phyloP scores from a whole-genome alignment of 2,329 filamentous ascomycete genomes.

The Dactylella cylindrospora region DNA sequence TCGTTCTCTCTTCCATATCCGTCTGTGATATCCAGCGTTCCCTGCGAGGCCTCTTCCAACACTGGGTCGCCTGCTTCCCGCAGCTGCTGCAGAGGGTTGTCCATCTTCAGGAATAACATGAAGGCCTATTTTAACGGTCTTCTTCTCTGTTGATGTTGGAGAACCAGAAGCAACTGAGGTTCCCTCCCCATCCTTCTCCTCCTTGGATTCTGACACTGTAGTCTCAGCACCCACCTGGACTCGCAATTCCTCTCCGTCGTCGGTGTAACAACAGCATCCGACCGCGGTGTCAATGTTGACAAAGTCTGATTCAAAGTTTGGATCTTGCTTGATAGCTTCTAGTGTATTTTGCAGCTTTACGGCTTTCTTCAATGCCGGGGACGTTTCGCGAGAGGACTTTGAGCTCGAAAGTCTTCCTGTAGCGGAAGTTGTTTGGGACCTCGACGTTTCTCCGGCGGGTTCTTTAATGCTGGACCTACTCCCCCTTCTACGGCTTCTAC shows the following conservation, averaged over 20 bases:
- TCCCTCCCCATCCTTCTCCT: conserved; percentile 16
- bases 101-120: too few species aligned
- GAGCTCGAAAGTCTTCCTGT: not conserved
- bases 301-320: conserved; percentile 17
- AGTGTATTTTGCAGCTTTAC: conserved; percentile 12
- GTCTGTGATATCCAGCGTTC: conserved; percentile 22
- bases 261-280: conserved; percentile 33
- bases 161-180: too few species aligned
- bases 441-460: not conserved
- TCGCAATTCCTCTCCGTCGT: too few species aligned
- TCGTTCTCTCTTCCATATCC: conserved; percentile 41
- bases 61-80: not conserved
- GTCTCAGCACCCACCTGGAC: too few species aligned
- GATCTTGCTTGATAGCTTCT: conserved; percentile 29
- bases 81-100: not conserved
- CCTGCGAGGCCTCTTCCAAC: conserved; percentile 16
- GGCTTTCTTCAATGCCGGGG: not conserved
- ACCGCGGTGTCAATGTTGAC: conserved; percentile 8
- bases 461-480: conserved; percentile 8
- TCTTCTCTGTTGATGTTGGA: too few species aligned
- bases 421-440: not conserved
- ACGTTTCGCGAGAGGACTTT: too few species aligned
- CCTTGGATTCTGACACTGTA: too few species aligned
- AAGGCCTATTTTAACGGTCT: too few species aligned
- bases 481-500: conserved; percentile 8